Percentiles rank a stretch among this genome's conserved stretches.
Conservation (phyloP, 441 rosid genomes). For the Mallotus repandus region DNA sequence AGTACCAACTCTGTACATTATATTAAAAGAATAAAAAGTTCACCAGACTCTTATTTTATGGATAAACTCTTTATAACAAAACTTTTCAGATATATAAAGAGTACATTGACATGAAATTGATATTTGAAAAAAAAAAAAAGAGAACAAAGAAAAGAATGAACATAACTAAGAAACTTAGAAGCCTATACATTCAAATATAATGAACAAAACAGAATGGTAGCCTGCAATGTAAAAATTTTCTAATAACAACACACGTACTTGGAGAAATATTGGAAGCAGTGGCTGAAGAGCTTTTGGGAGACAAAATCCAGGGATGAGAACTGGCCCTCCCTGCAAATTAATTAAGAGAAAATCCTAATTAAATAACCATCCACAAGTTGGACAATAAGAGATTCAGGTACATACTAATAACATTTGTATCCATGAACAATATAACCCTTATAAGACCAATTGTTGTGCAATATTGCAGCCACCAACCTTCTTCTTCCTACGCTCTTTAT, state of each 20-base stretch:
- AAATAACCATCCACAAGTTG: conserved; percentile 20
- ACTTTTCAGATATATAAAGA: too few relatives aligned
- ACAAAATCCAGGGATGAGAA: conserved; percentile 92
- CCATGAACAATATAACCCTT: neutral
- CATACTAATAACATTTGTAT: neutral
- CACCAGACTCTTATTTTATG: too few relatives aligned
- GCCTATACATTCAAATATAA: neutral
- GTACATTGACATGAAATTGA: too few relatives aligned
- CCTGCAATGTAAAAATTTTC: neutral
- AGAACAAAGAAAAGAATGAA: neutral
- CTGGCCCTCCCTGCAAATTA: conserved; percentile 80
- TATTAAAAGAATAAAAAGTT: too few relatives aligned
- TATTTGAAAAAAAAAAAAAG: neutral
- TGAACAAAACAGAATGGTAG: neutral
- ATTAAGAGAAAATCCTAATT: conserved; percentile 20
- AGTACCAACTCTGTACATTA: too few relatives aligned
- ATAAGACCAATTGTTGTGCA: conserved; percentile 2
- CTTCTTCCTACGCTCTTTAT: conserved; percentile 88
- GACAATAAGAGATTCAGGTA: conserved; percentile 4
- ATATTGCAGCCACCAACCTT: conserved; percentile 51
- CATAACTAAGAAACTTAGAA: neutral
- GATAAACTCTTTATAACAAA: too few relatives aligned
- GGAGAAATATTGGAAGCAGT: conserved; percentile 92
- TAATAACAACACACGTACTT: conserved; percentile 43
- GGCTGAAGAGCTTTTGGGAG: conserved; percentile 97